Evolutionary conservation across 345 rosid genomes (phyloP), one percentile per base, ranked within the genome.

Genomic region (Nephelium lappaceum): DNA sequence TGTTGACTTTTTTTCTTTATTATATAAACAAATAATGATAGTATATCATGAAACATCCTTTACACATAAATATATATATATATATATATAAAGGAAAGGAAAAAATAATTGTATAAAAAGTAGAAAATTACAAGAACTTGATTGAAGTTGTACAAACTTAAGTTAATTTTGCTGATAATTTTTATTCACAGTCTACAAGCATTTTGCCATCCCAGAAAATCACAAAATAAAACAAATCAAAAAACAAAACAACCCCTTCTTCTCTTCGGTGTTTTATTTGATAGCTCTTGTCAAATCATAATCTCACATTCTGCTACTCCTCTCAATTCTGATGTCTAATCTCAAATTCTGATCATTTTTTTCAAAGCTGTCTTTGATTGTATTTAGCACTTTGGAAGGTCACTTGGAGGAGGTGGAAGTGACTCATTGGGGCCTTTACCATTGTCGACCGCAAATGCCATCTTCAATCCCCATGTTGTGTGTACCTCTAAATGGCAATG

Each of bases 401-500:
- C 95, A n/a, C n/a, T 79, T 12, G 95, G 95, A 43, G 97, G 95
- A 8, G 97, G 93, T 67, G 82, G 61, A 19, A 90, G 84, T 55
- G 95, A 88, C 74, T 87, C 77, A 24, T 87, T 86, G 3, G 92
- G 90, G 65, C 91, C 90, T 51, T 82, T 78, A 1, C 94, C 97
- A 71, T 89, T 88, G 10, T 89, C 95, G 58, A 94, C 98, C 85
- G 91, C 51, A 81, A 94, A 94, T 45, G 93, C 97, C 97, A 92
- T 91, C 85, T 89, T 90, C 5, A 94, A 90, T 25, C 95, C 95
- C 97, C 92, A 92, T 38, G 97, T 82, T 51, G 97, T 91, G 84
- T 92, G 95, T 72, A 91, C 90, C 83, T 94, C 98, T 74, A 94
- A 78, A 85, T 94, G 98, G 76, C 94, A 91, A 78, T 92, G 97